Evolutionary conservation across 163 green algal genomes (phyloP), one percentile per base, ranked within the genome.

Genomic region (Volvox carteri): DNA sequence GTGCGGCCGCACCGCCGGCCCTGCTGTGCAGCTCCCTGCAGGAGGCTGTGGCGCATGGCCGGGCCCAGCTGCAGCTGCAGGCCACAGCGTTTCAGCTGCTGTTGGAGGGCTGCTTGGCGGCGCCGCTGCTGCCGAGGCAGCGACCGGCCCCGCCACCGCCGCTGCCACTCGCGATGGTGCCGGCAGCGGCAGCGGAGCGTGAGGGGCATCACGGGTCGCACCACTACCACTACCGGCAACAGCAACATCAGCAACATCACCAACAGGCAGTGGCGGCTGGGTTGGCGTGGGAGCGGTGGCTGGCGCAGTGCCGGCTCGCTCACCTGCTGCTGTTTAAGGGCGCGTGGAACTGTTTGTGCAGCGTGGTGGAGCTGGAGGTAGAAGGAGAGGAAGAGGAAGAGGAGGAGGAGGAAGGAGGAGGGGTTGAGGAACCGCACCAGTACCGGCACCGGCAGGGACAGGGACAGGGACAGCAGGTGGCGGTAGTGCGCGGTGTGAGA

Each of bases 291-390:
- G 76, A 86, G 62, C 86, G 87, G 28, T 81, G 83, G 65, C 54
- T 91, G 37, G 87, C 87, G 30, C 78, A 80, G 62, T 91, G 87
- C 68, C 87, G 87, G 14, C 54, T 91, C 23, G 87, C 87, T 50
- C 87, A 91, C 41, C 52, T 88, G 78, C 73, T 91, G 48, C 30
- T 88, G 52, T 52, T 86, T 7, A 91, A 91, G 78, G 87, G 87
- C 33, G 67, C 78, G 0, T 88, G 87, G 87, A 87, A 88, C 68
- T 41, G 72, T 52, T 70, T 76, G 54, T 78, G 52, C 28, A 87
- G 87, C 37, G 70, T 91, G 9, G 67, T 62, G 0, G 62, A 91
- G 70, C 7, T 85, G 3, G 58, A 67, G 54, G 54, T 68, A 67
- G 83, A 81, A 52, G 68, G 67, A 23, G 73, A 79, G 67, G 48